Base-by-base conservation (phyloP, 192 early-diverging fungal species). In the Cladochytrium replicatum region DNA sequence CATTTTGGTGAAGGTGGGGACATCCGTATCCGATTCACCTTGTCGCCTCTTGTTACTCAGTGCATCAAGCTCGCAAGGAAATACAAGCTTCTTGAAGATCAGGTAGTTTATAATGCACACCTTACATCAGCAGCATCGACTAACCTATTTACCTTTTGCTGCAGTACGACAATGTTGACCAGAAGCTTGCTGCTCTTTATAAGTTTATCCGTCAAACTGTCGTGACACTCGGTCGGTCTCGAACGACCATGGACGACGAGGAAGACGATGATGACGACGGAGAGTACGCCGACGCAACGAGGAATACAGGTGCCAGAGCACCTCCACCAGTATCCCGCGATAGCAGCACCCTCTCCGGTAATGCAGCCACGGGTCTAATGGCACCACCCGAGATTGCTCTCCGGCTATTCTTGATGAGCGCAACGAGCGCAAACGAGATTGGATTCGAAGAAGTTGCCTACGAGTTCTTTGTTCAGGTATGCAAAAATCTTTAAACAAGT, bases 371-470 rank as follows among this genome's bases (percentile, higher is more conserved):
- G n/a, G n/a, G n/a, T 3, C 40, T 75, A 19, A 54, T 31, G 52
- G 54, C 52, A 41, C 73, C 55, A 26, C 74, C 57, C 1, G 77
- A 82, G 32, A 63, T 80, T 45, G 63, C 74, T n/a, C 59, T 99
- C 46, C 80, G 87, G 29, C 59, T 97, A 52, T 93, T 84, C 57
- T 63, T 99, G 52, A 60, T 88, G 55, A 85, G 87, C 1, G 96
- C 90, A 0, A 80, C 88, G 48, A 77, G 80, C 13, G 90, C 93
- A 7, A 82, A 91, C 46, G 86, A 90, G 59, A 73, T 78, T 11
- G 79, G 87, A 4, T 80, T 89, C 58, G 93, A 96, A 56, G 94
- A 97, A 50, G 72, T 90, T n/a, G 79, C 82, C 6, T 99, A 97
- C 65, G 97, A 99, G 64, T 93, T 97, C 66, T 82, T 97, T 64